Evolutionary conservation across 352 stramenopile genomes (phyloP), one percentile per base, ranked within the genome.

Genomic region (Lagenidium sp.): DNA sequence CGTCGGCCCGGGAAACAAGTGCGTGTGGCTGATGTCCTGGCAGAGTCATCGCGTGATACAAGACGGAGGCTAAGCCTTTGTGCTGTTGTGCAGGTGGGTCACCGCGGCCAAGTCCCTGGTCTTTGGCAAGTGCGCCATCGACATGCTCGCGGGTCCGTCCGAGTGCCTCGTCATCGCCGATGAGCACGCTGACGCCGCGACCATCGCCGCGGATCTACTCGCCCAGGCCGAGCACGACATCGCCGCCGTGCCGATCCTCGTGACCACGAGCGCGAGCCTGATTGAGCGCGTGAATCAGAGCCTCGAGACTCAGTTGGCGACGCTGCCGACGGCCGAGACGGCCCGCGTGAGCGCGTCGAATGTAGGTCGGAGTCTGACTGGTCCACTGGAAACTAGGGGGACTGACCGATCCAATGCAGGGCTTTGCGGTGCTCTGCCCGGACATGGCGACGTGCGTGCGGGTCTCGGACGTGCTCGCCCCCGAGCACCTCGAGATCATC

Each of bases 111-210:
- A 99, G 67, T 96, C 81, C 25, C 82, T 99, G 13, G 94, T 99
- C 30, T 96, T 85, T 59, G 95, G 90, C 57, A 92, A 96, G 52
- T 98, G 95, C 61, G 95, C 89, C 15, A 99, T 99, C 63, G 96
- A 99, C 72, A 99, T 99, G 96, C 68, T 99, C 23, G 96, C 96
- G 0, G 96, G 96, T 13, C 96, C 96, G 7, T 98, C 87, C 18
- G 96, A 99, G 67, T 97, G 97, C 20, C 80, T 99, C 38, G 96
- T 99, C 2, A 96, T 99, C 64, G 95, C 92, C 11, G 96, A 99
- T 57, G 74, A 90, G 6, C 94, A 67, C 6, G 66, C 92, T 0
- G 80, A 72, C 42, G 59, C 69, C 10, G 63, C 65, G 21, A 88
- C 68, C 1, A 88, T 89, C 46, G 77, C 78, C 2, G 73, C 78